A percentile compares a stretch with the other conserved stretches of the same genome.
These are phyloP conservation scores for Tolypocladium paradoxum DNA, from an alignment of 2,329 filamentous ascomycete genomes.

Conservation along the genomic window DNA sequence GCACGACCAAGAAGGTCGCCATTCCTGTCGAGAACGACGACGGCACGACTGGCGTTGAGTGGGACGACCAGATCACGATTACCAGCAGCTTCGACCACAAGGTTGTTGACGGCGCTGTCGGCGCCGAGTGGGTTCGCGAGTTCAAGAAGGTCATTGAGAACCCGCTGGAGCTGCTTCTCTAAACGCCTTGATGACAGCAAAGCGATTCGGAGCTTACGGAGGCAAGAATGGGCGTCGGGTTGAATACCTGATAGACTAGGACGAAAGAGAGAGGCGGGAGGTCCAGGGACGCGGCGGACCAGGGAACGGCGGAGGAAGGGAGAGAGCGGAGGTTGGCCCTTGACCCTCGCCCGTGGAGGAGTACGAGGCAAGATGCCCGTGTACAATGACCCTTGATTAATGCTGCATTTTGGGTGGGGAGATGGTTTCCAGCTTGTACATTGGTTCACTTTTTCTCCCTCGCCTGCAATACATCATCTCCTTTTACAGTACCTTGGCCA, in stretches of 20 bases:
- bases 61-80: constrained; percentile 94
- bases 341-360: constrained; percentile 7
- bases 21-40: constrained; percentile 78
- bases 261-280: background rate
- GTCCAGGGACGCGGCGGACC: background rate
- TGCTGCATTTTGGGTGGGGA: constrained; percentile 22
- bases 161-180: constrained; percentile 88
- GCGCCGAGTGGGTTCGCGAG: constrained; percentile 92
- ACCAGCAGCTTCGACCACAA: constrained; percentile 98
- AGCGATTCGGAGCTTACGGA: background rate
- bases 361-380: constrained; percentile 21
- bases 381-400: constrained; percentile 33
- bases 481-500: background rate
- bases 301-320: background rate
- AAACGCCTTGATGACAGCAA: constrained; percentile 20
- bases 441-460: constrained; percentile 12
- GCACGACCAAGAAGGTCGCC: constrained; percentile 91
- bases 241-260: constrained; percentile 8
- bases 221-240: constrained; percentile 3
- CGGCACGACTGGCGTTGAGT: constrained; percentile 63
- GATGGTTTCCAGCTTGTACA: constrained; percentile 17
- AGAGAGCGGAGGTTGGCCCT: background rate
- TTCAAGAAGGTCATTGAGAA: constrained; percentile 98
- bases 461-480: constrained; percentile 8
- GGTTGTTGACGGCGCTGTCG: constrained; percentile 92